phyloP scores from a whole-genome alignment of 2,329 filamentous ascomycete species.

The Claviceps monticola region DNA sequence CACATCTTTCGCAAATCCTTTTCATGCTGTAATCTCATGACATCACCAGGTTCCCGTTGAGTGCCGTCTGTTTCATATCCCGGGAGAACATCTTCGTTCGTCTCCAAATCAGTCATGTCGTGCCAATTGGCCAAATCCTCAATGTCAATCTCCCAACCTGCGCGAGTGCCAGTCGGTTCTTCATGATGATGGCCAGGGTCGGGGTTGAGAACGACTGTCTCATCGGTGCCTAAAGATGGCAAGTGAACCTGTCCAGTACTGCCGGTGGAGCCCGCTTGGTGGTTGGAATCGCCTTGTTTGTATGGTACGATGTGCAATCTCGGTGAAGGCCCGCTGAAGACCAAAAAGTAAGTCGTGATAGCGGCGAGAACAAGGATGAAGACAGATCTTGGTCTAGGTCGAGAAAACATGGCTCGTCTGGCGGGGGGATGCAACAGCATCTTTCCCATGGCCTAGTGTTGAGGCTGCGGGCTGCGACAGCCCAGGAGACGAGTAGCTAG shows the following conservation, averaged over 20 bases:
- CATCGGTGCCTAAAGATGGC: background rate
- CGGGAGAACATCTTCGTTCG: slow-evolving; percentile 20
- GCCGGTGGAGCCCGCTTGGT: background rate
- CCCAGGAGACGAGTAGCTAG: background rate
- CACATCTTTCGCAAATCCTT: slow-evolving; percentile 29
- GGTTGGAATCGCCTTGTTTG: slow-evolving; percentile 3
- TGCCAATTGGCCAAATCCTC: slow-evolving; percentile 22
- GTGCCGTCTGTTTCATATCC: slow-evolving; percentile 25
- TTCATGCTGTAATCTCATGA: slow-evolving; percentile 24
- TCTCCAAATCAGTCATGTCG: slow-evolving; percentile 22
- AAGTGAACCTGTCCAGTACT: background rate
- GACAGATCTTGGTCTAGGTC: slow-evolving; percentile 28
- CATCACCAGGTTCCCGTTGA: slow-evolving; percentile 16
- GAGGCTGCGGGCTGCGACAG: background rate
- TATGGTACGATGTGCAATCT: slow-evolving; percentile 23
- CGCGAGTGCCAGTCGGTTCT: slow-evolving; percentile 9
- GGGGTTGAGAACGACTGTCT: background rate
- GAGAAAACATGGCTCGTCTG: slow-evolving; percentile 17
- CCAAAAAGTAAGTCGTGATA: slow-evolving; percentile 28
- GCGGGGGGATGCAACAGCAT: slow-evolving; percentile 20
- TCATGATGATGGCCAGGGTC: slow-evolving; percentile 6
- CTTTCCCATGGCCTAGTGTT: slow-evolving; percentile 13
- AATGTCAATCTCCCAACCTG: slow-evolving; percentile 21
- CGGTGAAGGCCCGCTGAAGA: slow-evolving; percentile 23
- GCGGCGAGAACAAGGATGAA: slow-evolving; percentile 26